Base-by-base conservation (phyloP, 768 basidiomycete genomes). In the Macrolepiota dolichaula region DNA sequence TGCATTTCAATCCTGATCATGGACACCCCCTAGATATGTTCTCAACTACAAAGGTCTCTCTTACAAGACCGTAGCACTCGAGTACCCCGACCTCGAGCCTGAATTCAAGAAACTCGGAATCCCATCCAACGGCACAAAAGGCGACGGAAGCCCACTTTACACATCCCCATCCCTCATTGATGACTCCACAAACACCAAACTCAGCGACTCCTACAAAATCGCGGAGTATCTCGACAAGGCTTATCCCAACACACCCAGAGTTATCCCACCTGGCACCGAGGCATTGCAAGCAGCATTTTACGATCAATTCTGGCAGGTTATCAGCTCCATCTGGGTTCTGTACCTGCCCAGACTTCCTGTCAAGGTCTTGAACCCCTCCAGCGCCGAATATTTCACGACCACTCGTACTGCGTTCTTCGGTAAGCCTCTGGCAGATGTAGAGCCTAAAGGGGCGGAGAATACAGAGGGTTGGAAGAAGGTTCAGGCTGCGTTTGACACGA, bases 131-230 rank as follows among this genome's bases (percentile, higher is more conserved):
- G 47, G 42, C 15, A 67, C 52, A n/a, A 69, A 70, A 27, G 59
- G 67, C 2, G 73, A 78, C 51, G 76, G 76, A 1, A 52, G 53
- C 10, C 72, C 67, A 1, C 61, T 61, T 40, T 82, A 83, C 68
- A 83, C 80, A 11, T 70, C 83, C 0, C 85, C 85, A 0, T 73
- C 77, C 29, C 82, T 87, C 57, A 66, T 78, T 63, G 83, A 85
- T 64, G 74, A 76, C 0, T 67, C 68, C 36, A 82, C 79, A 4
- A 73, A 72, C 5, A 62, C 66, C 1, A 58, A 70, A 5, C 37
- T 85, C 32, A 63, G 76, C 10, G 80, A 85, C 35, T 84, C 83
- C 0, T 63, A 70, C 40, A 65, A 62, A 35, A 85, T 86, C 59
- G 82, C 80, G 0, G 63, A 72, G 15, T 84, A 86, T 67, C 73